phyloP scores from a whole-genome alignment of 2,329 filamentous ascomycete species.

The Arthrobotrys conoides region DNA sequence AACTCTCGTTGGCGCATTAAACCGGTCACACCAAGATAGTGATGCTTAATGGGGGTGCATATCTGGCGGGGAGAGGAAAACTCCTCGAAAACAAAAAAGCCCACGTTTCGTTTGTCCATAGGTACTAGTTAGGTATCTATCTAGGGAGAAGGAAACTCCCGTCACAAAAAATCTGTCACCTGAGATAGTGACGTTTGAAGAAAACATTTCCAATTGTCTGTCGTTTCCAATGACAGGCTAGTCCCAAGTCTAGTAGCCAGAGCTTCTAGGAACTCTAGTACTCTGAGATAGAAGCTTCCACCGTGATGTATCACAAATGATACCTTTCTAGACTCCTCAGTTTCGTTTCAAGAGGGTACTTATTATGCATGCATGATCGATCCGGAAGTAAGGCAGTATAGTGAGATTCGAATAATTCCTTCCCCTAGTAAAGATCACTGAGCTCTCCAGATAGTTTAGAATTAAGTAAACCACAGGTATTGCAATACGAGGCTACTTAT shows the following conservation, averaged over 20 bases:
- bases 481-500: too few species aligned
- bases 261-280: too few species aligned
- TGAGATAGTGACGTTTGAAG: slow-evolving; percentile 3
- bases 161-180: not conserved
- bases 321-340: not conserved
- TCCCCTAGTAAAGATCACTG: too few species aligned
- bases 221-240: not conserved
- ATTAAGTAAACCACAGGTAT: too few species aligned
- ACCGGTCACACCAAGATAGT: slow-evolving; percentile 23
- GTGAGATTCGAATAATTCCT: too few species aligned
- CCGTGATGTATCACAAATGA: not conserved
- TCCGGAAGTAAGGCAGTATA: too few species aligned
- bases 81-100: slow-evolving; percentile 25
- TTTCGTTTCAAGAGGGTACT: too few species aligned
- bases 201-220: not conserved
- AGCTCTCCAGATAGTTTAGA: too few species aligned
- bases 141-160: not conserved
- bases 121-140: not conserved
- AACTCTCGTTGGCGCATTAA: slow-evolving; percentile 4
- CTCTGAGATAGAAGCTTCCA: not conserved
- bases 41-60: slow-evolving; percentile 20
- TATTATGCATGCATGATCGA: too few species aligned
- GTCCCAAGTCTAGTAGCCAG: not conserved
- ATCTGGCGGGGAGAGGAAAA: slow-evolving; percentile 13
- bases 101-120: not conserved